Base-by-base conservation (phyloP, 495 filamentous ascomycete species). In the Penicillium herquei region DNA sequence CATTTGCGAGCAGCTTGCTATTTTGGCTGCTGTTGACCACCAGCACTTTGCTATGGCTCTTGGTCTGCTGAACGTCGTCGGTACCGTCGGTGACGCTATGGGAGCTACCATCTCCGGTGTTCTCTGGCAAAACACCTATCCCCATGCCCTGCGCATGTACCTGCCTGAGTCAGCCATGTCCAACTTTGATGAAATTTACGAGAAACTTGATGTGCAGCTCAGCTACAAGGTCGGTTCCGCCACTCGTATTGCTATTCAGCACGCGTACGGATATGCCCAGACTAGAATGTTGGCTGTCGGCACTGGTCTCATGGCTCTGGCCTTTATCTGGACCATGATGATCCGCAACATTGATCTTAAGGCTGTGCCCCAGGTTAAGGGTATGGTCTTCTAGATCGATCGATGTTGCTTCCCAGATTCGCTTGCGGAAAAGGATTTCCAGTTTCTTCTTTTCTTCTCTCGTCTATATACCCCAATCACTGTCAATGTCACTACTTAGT, bases 31-130 rank as follows among this genome's bases (percentile, higher is more conserved):
- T 1, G 74, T 78, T 0, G 68, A 76, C 2, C 88, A 90, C 52
- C 75, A 88, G 55, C 70, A 87, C 56, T 73, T 90, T 39, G 85
- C 88, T 18, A 78, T 78, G 21, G 78, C 82, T n/a, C 75, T 90
- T 1, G 86, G 86, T 5, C 54, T 90, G 39, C 70, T 83, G 54
- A 72, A 74, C 44, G 77, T 89, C 63, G 85, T 87, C 58, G 69
- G 78, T 43, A 77, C 65, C 53, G 72, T 90, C 17, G 88, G 87
- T 30, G 80, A 84, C 41, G 83, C 81, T 17, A 81, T 88, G 52
- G 88, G 88, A n/a, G 58, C 66, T 9, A 77, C 83, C 7, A 70
- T 90, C 10, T 74, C 80, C 12, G 76, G 70, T 0, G 85, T 84
- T 40, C 82, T 91, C 60, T 89, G 86, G 83, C 84, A 78, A 12